Conservation (phyloP, 306 rosid genomes). For the Prunus mume region DNA sequence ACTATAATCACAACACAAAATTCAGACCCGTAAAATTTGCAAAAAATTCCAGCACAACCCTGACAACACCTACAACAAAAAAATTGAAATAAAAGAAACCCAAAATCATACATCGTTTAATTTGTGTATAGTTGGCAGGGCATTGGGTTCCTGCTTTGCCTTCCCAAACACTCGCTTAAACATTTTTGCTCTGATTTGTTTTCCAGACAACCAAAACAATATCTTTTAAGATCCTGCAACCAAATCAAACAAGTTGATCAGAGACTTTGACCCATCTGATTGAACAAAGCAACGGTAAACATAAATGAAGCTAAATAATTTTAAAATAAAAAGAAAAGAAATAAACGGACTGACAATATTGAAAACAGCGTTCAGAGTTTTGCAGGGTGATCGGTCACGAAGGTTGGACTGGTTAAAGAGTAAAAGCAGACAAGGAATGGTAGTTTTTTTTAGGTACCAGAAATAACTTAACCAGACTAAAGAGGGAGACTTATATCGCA, state of each 20-base stretch:
- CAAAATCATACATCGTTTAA: conserved; percentile 61
- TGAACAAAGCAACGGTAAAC: background rate
- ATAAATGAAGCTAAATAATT: background rate
- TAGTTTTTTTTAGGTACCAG: background rate
- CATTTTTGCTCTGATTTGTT: conserved; percentile 47
- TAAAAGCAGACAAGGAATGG: background rate
- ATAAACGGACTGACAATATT: background rate
- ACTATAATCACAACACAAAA: background rate
- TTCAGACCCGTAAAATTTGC: background rate
- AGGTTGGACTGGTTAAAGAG: background rate
- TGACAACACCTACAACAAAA: too few relatives aligned
- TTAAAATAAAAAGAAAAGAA: background rate
- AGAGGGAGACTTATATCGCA: background rate
- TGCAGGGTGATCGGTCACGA: background rate
- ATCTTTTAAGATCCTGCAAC: background rate
- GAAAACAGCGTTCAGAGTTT: background rate
- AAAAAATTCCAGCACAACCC: background rate
- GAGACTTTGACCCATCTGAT: conserved; percentile 11
- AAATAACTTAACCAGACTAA: background rate
- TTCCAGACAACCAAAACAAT: background rate
- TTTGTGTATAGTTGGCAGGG: conserved; percentile 74
- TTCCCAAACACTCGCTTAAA: conserved; percentile 72
- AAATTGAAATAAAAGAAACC: background rate
- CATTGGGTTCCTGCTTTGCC: conserved; percentile 67
- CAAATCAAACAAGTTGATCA: conserved; percentile 2